These are phyloP conservation scores for Astragalus glycyphyllos DNA, from an alignment of 306 rosid species.

Conservation along the genomic window DNA sequence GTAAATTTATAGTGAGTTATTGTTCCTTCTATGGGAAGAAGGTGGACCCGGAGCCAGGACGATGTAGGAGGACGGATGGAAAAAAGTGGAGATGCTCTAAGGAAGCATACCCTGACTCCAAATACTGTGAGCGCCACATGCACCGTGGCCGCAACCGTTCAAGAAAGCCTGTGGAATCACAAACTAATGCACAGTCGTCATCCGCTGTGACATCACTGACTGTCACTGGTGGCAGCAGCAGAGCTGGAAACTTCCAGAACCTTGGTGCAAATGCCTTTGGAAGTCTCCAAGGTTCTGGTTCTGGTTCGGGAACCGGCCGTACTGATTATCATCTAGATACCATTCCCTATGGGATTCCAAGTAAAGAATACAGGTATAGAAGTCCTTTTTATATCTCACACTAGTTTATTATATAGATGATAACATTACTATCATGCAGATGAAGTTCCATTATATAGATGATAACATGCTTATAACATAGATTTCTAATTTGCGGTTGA, in stretches of 20 bases:
- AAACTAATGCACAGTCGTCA: slow-evolving; percentile 60
- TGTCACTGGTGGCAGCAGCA: slow-evolving; percentile 51
- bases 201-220: slow-evolving; percentile 63
- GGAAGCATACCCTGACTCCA: slow-evolving; percentile 84
- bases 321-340: slow-evolving; percentile 62
- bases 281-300: slow-evolving; percentile 41
- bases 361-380: slow-evolving; percentile 72
- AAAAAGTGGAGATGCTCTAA: slow-evolving; percentile 92
- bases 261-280: slow-evolving; percentile 55
- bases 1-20: slow-evolving; percentile 66
- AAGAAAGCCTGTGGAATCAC: slow-evolving; percentile 99
- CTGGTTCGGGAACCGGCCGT: slow-evolving; percentile 50
- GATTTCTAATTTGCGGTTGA: slow-evolving; percentile 15
- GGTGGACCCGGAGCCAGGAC: slow-evolving; percentile 90
- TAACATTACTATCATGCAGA: neutral
- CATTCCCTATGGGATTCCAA: slow-evolving; percentile 77
- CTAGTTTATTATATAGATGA: slow-evolving; percentile 9
- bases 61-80: slow-evolving; percentile 89
- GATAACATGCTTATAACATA: slow-evolving; percentile 1
- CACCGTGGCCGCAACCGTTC: slow-evolving; percentile 97
- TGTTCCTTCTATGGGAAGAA: slow-evolving; percentile 85
- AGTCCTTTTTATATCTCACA: slow-evolving; percentile 3
- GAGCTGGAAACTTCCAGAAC: slow-evolving; percentile 59
- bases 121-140: slow-evolving; percentile 93
- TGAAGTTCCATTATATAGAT: slow-evolving; percentile 18